Conservation (phyloP, 2,329 filamentous ascomycete species). For the Talaromyces amestolkiae region DNA sequence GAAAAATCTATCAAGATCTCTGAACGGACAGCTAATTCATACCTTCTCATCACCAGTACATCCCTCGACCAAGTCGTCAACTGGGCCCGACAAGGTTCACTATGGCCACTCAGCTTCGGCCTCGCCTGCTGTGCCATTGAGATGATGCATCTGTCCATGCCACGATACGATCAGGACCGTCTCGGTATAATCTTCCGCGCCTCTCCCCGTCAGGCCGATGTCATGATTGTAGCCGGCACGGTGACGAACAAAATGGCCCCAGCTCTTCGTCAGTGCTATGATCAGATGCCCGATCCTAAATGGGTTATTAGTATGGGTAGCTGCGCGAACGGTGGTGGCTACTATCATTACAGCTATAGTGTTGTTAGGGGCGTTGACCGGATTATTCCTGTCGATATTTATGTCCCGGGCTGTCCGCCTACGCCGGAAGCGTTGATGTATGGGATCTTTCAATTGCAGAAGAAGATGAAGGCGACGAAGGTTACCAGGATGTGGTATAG, state of each 20-base stretch:
- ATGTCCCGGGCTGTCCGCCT: slow-evolving; percentile 69
- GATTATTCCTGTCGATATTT: slow-evolving; percentile 76
- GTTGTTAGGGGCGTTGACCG: slow-evolving; percentile 73
- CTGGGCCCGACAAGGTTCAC: slow-evolving; percentile 78
- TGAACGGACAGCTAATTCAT: not conserved
- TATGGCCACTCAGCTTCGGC: slow-evolving; percentile 87
- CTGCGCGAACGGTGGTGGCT: slow-evolving; percentile 80
- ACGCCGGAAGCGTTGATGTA: slow-evolving; percentile 54
- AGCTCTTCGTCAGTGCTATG: slow-evolving; percentile 84
- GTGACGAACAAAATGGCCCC: slow-evolving; percentile 97
- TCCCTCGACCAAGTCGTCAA: slow-evolving; percentile 72
- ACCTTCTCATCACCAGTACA: not conserved
- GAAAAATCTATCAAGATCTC: not conserved
- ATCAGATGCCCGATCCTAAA: slow-evolving; percentile 89
- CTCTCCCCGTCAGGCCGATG: slow-evolving; percentile 81
- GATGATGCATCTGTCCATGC: slow-evolving; percentile 89
- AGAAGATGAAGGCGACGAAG: slow-evolving; percentile 64
- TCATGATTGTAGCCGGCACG: slow-evolving; percentile 92
- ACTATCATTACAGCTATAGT: slow-evolving; percentile 83
- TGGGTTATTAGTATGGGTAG: slow-evolving; percentile 86
- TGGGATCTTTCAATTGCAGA: slow-evolving; percentile 71
- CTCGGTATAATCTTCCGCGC: slow-evolving; percentile 88
- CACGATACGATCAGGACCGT: slow-evolving; percentile 84
- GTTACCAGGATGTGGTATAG: slow-evolving; percentile 55
- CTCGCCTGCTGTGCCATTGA: slow-evolving; percentile 86